These are phyloP conservation scores for Escallonia rubra DNA, from an alignment of 129 eudicot species.

Conservation along the genomic window DNA sequence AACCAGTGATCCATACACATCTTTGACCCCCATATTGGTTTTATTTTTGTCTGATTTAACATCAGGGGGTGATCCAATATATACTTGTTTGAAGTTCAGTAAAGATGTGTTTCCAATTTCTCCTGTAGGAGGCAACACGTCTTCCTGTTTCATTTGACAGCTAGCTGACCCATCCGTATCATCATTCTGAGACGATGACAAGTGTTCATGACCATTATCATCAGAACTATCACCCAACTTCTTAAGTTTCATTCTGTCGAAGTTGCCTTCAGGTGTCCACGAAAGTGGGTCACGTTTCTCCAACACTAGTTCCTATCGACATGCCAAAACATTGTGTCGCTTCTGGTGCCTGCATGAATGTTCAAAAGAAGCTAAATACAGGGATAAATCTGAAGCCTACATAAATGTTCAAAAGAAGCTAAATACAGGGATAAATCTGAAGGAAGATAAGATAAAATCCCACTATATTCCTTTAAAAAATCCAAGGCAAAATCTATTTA, in stretches of 20 bases:
- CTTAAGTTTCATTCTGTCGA: conserved; percentile 28
- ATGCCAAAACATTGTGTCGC: conserved; percentile 38
- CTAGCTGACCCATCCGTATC: conserved; percentile 20
- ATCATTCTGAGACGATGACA: conserved; percentile 19
- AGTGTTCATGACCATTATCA: conserved; percentile 13
- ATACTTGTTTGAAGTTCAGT: conserved; percentile 29
- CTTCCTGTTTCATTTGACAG: conserved; percentile 43
- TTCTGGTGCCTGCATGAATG: conserved; percentile 40
- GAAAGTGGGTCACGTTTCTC: conserved; percentile 28
- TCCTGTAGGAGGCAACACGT: conserved; percentile 24
- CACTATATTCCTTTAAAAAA: no score
- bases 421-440: neutral
- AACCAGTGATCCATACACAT: conserved; percentile 36
- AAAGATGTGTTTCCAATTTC: conserved; percentile 38
- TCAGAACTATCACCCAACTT: conserved; percentile 28
- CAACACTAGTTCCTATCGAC: conserved; percentile 34
- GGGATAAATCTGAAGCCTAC: conserved; percentile 29
- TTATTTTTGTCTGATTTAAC: conserved; percentile 22
- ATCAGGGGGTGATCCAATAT: conserved; percentile 30
- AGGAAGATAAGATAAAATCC: neutral
- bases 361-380: conserved; percentile 16
- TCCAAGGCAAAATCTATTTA: no score
- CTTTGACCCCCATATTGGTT: conserved; percentile 27
- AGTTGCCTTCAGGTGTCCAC: conserved; percentile 16
- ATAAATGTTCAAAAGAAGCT: conserved; percentile 19